A percentile compares a stretch with the other conserved stretches of the same genome.
These are phyloP conservation scores for Pezizomycotina sp. DNA, from an alignment of 2,329 filamentous ascomycete genomes.

Conservation along the genomic window DNA sequence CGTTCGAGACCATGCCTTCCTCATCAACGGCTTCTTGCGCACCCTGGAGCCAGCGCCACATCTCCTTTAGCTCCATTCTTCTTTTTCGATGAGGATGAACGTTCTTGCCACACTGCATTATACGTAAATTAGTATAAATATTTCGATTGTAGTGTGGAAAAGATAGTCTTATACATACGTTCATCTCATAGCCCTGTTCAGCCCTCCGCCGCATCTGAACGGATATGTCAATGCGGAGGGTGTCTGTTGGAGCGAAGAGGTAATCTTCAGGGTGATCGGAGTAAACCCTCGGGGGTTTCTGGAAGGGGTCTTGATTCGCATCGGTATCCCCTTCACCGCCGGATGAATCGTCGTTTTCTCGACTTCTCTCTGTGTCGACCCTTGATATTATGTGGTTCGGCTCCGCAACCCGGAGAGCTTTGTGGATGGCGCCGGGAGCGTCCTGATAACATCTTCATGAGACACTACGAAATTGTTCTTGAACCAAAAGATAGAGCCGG, in stretches of 20 bases:
- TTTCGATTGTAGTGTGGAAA: conserved; percentile 13
- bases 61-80: conserved; percentile 47
- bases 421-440: conserved; percentile 16
- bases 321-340: background rate
- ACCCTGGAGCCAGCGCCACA: conserved; percentile 54
- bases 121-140: conserved; percentile 24
- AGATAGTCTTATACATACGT: conserved; percentile 10
- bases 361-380: too few relatives aligned
- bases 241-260: conserved; percentile 22
- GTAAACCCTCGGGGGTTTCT: conserved; percentile 9
- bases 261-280: conserved; percentile 21
- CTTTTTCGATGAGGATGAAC: conserved; percentile 15
- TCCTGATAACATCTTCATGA: conserved; percentile 5
- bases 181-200: conserved; percentile 24
- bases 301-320: too few relatives aligned
- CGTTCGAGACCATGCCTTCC: conserved; percentile 52
- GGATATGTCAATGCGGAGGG: conserved; percentile 24
- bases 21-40: conserved; percentile 48
- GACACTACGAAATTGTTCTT: conserved; percentile 17
- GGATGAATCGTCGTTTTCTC: conserved; percentile 7
- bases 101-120: conserved; percentile 25
- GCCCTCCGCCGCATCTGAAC: conserved; percentile 24
- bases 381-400: too few relatives aligned
- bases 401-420: conserved; percentile 16
- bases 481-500: too few relatives aligned